phyloP scores from a whole-genome alignment of 2,329 filamentous ascomycete genomes.

The Phaeosphaeriaceae sp. region DNA sequence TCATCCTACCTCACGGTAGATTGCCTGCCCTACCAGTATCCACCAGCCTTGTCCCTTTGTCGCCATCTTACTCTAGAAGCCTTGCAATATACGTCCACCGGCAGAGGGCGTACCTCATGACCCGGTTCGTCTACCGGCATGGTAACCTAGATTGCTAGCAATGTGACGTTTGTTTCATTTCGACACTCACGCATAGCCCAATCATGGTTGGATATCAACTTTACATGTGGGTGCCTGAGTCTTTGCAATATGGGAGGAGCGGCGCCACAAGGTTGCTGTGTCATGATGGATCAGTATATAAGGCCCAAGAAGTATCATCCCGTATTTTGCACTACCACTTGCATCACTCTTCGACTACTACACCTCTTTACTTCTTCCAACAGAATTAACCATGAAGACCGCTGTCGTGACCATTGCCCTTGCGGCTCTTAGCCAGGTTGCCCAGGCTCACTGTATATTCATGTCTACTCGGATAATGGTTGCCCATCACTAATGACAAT shows the following conservation, averaged over 20 bases:
- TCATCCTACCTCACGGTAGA: constrained; percentile 27
- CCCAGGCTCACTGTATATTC: constrained; percentile 45
- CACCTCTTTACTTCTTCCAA: background rate
- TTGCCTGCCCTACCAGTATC: constrained; percentile 27
- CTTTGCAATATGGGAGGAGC: constrained; percentile 30
- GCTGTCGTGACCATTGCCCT: constrained; percentile 38
- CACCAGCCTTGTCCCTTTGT: constrained; percentile 24
- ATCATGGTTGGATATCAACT: constrained; percentile 23
- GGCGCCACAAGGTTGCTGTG: constrained; percentile 5
- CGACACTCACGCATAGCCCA: constrained; percentile 27
- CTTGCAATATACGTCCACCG: constrained; percentile 24
- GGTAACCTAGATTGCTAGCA: constrained; percentile 12
- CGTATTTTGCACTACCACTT: constrained; percentile 14
- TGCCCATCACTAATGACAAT: constrained; percentile 9
- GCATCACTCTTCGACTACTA: constrained; percentile 6
- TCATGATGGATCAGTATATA: constrained; percentile 27
- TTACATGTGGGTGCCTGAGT: constrained; percentile 21
- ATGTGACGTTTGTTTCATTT: constrained; percentile 36
- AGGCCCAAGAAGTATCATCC: constrained; percentile 10
- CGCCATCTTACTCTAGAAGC: constrained; percentile 22
- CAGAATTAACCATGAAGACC: constrained; percentile 39
- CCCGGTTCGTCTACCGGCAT: constrained; percentile 29
- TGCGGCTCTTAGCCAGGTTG: constrained; percentile 43
- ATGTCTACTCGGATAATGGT: background rate
- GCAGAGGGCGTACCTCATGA: constrained; percentile 27